Percentiles rank a stretch among this genome's conserved stretches.
Conservation (phyloP, 108 stramenopile genomes). For the Nitzschia sp. region DNA sequence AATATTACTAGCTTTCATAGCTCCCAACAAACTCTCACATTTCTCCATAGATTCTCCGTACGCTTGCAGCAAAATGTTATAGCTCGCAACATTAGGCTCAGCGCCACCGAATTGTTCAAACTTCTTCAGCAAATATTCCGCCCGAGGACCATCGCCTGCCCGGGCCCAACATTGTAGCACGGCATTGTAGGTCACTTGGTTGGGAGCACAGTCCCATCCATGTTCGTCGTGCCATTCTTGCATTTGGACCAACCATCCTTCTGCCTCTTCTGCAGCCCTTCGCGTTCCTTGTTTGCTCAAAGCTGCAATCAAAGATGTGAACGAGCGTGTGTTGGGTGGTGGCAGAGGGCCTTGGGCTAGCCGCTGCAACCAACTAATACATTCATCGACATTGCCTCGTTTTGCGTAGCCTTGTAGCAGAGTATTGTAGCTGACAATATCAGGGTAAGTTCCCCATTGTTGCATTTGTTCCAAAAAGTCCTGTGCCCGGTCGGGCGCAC, state of each 20-base stretch:
- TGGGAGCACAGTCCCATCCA: constrained; percentile 22
- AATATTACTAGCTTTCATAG: constrained; percentile 18
- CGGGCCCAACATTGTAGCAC: constrained; percentile 29
- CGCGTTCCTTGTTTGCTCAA: constrained; percentile 18
- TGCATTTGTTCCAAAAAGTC: constrained; percentile 28
- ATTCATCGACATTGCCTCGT: constrained; percentile 22
- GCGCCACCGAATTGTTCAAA: constrained; percentile 11
- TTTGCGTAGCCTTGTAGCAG: constrained; percentile 22
- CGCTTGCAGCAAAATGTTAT: constrained; percentile 26
- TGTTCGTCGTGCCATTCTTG: constrained; percentile 25
- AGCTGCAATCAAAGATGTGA: constrained; percentile 27
- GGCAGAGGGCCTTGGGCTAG: not conserved
- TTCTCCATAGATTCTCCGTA: constrained; percentile 26
- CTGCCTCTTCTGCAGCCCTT: constrained; percentile 24
- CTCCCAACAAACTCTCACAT: constrained; percentile 17
- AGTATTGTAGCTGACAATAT: constrained; percentile 37
- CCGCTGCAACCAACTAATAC: constrained; percentile 8
- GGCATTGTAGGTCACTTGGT: constrained; percentile 30
- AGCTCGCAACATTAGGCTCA: constrained; percentile 15
- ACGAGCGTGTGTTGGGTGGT: constrained; percentile 26
- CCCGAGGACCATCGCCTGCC: constrained; percentile 12
- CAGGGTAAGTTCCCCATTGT: constrained; percentile 15
- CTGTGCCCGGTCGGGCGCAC: constrained; percentile 23
- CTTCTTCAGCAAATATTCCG: constrained; percentile 11
- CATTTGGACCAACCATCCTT: constrained; percentile 31